Conservation (phyloP, 2,329 filamentous ascomycete species). For the Sporothrix brunneoviolacea region DNA sequence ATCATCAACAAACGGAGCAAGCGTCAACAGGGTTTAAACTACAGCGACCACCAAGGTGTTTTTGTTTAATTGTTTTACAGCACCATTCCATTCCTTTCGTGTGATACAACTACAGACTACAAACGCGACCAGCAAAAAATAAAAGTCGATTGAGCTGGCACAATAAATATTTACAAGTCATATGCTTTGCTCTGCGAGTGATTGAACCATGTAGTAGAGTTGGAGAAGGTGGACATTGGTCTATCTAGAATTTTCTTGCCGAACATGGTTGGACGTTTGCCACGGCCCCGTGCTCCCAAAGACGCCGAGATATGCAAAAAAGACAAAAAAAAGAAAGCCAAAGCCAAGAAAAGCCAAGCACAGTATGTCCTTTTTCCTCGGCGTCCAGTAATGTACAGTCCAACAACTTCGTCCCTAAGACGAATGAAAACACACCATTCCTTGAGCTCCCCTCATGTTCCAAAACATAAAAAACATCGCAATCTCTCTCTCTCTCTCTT, state of each 20-base stretch:
- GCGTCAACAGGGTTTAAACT: background rate
- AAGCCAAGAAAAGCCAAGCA: background rate
- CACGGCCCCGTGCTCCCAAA: too few species aligned
- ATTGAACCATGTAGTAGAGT: too few species aligned
- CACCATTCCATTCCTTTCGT: slow-evolving; percentile 4
- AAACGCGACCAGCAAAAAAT: background rate
- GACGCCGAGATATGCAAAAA: background rate
- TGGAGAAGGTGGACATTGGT: background rate
- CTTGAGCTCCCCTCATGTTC: too few species aligned
- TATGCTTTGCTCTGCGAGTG: too few species aligned
- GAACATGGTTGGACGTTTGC: background rate
- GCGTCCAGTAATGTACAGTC: slow-evolving; percentile 8
- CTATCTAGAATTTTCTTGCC: background rate
- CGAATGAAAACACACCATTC: too few species aligned
- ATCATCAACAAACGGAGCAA: background rate
- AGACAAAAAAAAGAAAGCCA: background rate
- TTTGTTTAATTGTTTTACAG: background rate
- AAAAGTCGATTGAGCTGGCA: too few species aligned
- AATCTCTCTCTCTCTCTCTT: background rate
- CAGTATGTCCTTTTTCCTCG: background rate
- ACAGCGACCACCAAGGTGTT: background rate
- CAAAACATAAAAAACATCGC: too few species aligned
- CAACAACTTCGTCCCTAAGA: too few species aligned
- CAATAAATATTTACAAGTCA: too few species aligned
- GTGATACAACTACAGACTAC: background rate